These are phyloP conservation scores for Epichloe uncinata DNA, from an alignment of 2,329 filamentous ascomycete genomes.

Conservation along the genomic window DNA sequence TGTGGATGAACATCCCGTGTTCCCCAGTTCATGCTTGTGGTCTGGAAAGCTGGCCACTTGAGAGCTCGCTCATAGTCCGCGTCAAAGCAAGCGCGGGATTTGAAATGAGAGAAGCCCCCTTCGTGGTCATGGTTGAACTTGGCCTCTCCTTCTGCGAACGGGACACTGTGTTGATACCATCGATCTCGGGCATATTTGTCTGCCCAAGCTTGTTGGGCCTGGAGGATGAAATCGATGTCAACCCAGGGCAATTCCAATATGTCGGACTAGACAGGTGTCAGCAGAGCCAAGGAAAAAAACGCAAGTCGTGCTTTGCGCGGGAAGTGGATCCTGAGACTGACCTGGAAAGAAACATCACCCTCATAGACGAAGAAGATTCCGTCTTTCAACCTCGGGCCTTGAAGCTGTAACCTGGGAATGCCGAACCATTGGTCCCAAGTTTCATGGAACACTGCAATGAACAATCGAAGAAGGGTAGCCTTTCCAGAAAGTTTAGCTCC, in stretches of 20 bases:
- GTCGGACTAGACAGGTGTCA: slow-evolving; percentile 21
- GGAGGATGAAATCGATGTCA: slow-evolving; percentile 30
- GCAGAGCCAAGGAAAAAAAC: background rate
- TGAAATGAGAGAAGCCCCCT: slow-evolving; percentile 17
- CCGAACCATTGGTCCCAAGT: slow-evolving; percentile 28
- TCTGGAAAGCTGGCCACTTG: slow-evolving; percentile 12
- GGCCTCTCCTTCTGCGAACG: background rate
- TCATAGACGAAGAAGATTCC: slow-evolving; percentile 8
- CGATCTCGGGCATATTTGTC: slow-evolving; percentile 22
- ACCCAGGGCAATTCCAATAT: slow-evolving; percentile 32
- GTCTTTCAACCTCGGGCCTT: slow-evolving; percentile 7
- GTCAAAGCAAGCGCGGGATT: slow-evolving; percentile 23
- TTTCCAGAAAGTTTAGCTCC: slow-evolving; percentile 31
- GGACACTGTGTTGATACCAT: slow-evolving; percentile 21
- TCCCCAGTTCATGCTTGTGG: slow-evolving; percentile 11
- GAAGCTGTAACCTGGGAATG: slow-evolving; percentile 8
- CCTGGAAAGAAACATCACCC: slow-evolving; percentile 32
- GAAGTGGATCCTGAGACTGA: slow-evolving; percentile 14
- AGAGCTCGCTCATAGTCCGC: slow-evolving; percentile 20
- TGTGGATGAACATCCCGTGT: slow-evolving; percentile 25
- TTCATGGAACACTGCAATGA: slow-evolving; percentile 23
- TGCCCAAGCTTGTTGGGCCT: slow-evolving; percentile 35
- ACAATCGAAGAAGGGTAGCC: slow-evolving; percentile 23
- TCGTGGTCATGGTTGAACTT: slow-evolving; percentile 9
- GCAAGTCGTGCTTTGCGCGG: background rate